Base-by-base conservation (phyloP, 2,329 filamentous ascomycete genomes). In the Scytalidium lignicola region DNA sequence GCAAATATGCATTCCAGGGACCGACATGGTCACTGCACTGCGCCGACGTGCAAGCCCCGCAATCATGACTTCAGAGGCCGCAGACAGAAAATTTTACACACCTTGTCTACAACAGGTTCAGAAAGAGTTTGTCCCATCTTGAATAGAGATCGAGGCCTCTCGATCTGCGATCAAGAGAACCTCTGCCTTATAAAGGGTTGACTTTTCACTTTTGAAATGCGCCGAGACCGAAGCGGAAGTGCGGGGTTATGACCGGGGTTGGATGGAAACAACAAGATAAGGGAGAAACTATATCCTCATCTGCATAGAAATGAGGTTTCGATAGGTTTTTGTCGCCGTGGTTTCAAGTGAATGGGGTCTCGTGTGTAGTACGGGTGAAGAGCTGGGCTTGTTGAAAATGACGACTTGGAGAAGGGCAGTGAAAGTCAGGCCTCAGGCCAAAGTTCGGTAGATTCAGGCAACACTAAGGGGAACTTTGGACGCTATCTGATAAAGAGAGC, bases 51-150 rank as follows among this genome's bases (percentile, higher is more conserved):
- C 43, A 28, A n/a, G 43, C 17, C 44, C 19, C 44, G 26, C 32
- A 17, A 20, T n/a, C 28, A n/a, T 15, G 28, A n/a, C 19, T 32
- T 46, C n/a, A 39, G 26, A 17, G 44, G 32, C 32, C 5, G 48
- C 51, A 48, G 43, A 47, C 45, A 41, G 49, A 39, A 13, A 42
- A 47, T 44, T 48, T 44, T 51, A 71, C 81, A 69, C 80, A 99
- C 93, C 91, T 99, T 99, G 70, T 97, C 93, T 71, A 96, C 88
- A 66, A 99, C 91, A 65, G 93, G 93, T 79, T 99, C 93, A 66
- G 92, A 97, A 68, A 99, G 85, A 72, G 93, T 99, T 80, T 99
- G 93, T 82, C 93, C 93, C 93, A 99, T 99, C 45, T 57, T 65
- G 54, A 51, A 44, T 48, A 49, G 49, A 49, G 50, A 49, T 54